Evolutionary conservation across 306 rosid genomes (phyloP).

Genomic region (Glycine soja): DNA sequence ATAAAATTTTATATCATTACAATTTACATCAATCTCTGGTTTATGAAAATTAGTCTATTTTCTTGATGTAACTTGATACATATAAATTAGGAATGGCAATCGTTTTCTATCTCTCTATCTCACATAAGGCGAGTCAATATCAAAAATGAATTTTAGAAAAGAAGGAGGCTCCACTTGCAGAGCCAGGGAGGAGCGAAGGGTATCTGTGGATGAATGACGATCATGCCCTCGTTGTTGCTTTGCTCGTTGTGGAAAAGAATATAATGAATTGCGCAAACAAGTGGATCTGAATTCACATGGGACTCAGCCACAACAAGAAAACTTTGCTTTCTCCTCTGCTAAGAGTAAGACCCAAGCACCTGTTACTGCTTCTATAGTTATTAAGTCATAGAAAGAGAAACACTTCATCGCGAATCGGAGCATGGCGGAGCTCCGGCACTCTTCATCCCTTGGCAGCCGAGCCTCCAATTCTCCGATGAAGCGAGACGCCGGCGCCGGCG

Average conservation of each 20-base stretch:
- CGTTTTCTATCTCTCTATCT: not conserved
- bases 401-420: conserved; percentile 55
- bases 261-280: conserved; percentile 11
- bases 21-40: no score
- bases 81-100: not conserved
- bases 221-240: not conserved
- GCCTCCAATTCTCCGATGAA: conserved; percentile 85
- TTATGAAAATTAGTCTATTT: no score
- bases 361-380: not conserved
- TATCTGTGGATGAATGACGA: not conserved
- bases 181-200: no score
- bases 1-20: no score
- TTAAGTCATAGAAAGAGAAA: not conserved
- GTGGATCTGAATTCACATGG: conserved; percentile 52
- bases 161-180: no score
- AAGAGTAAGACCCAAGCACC: not conserved
- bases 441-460: conserved; percentile 77
- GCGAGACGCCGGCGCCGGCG: conserved; percentile 67
- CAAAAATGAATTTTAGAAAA: not conserved
- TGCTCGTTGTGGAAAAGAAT: conserved; percentile 36
- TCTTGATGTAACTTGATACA: no score
- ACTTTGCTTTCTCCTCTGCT: conserved; percentile 23
- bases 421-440: conserved; percentile 95
- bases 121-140: not conserved
- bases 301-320: conserved; percentile 31